Conservation (phyloP, 106 monocot genomes). For the Platanthera zijinensis region DNA sequence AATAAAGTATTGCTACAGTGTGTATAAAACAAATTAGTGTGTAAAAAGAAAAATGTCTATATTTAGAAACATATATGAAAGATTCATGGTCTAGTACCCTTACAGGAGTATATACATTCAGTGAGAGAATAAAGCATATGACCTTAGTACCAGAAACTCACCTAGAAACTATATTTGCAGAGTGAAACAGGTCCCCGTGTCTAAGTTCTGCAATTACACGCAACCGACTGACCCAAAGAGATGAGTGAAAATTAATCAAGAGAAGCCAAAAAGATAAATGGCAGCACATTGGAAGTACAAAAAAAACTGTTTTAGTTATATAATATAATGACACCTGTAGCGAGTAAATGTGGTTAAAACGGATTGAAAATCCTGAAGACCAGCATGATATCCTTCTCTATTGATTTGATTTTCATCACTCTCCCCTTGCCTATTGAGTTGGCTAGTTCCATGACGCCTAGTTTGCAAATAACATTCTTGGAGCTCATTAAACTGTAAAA, state of each 20-base stretch:
- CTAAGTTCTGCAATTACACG: constrained; percentile 93
- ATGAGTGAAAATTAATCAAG: background rate
- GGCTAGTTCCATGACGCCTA: constrained; percentile 47
- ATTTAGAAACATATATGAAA: background rate
- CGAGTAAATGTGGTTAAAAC: constrained; percentile 90
- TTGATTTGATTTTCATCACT: constrained; percentile 42
- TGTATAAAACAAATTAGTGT: too few species aligned
- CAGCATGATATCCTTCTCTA: constrained; percentile 81
- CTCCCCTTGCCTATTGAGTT: constrained; percentile 43
- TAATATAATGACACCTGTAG: constrained; percentile 53
- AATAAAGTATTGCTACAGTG: background rate
- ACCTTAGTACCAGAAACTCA: constrained; percentile 20
- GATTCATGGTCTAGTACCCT: background rate
- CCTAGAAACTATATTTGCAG: constrained; percentile 97
- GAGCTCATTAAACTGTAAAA: constrained; percentile 78
- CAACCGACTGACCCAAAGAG: constrained; percentile 52
- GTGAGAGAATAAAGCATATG: background rate
- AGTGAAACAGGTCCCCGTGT: constrained; percentile 90
- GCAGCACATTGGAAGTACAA: background rate
- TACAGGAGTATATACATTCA: background rate
- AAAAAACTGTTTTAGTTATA: background rate
- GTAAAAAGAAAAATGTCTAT: background rate
- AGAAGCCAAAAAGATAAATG: background rate
- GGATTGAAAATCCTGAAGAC: constrained; percentile 95
- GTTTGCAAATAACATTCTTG: constrained; percentile 95